Conservation (phyloP, 306 rosid genomes). For the Quillaja saponaria region DNA sequence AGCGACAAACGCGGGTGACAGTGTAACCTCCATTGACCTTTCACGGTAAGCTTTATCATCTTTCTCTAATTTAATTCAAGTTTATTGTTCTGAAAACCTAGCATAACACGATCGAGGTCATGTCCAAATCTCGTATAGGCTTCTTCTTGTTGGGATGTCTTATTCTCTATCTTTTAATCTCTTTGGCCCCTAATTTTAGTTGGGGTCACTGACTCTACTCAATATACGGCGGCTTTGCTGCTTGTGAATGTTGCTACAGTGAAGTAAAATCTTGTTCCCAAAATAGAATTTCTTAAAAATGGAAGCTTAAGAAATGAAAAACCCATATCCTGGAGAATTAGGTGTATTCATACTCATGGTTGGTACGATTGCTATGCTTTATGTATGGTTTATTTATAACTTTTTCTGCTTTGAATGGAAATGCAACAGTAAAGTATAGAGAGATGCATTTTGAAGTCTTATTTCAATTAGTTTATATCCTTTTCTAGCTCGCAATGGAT, state of each 20-base stretch:
- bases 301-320: background rate
- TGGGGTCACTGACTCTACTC: background rate
- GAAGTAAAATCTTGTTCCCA: background rate
- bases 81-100: background rate
- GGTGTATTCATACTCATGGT: background rate
- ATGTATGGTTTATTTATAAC: background rate
- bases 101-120: constrained; percentile 2
- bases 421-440: background rate
- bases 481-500: constrained; percentile 41
- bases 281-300: background rate
- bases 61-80: background rate
- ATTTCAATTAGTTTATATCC: too few species aligned
- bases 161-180: background rate
- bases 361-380: background rate
- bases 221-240: background rate
- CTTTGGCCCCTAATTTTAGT: background rate
- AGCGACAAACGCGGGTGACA: constrained; percentile 7
- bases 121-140: background rate
- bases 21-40: constrained; percentile 8
- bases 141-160: background rate
- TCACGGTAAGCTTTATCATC: constrained; percentile 16
- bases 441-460: background rate
- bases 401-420: background rate
- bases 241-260: background rate
- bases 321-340: too few species aligned